Evolutionary conservation across 805 yeast species (phyloP).

Genomic region (Wickerhamomyces tratensis): DNA sequence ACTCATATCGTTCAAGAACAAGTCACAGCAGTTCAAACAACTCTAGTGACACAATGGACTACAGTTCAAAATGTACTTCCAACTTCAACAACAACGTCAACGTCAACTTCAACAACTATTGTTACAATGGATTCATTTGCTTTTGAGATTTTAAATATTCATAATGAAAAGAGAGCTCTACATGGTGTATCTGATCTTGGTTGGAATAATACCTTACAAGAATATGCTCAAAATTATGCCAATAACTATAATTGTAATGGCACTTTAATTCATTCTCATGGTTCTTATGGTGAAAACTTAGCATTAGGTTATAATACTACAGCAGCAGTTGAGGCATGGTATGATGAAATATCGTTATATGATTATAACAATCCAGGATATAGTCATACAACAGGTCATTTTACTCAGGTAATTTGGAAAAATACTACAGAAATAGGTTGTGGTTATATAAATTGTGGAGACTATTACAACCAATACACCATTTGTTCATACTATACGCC

Average conservation of each 20-base stretch:
- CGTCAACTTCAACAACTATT: slow-evolving; percentile 7
- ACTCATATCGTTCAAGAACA: too few species aligned
- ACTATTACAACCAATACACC: slow-evolving; percentile 41
- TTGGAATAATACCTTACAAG: slow-evolving; percentile 47
- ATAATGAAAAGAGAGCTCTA: slow-evolving; percentile 45
- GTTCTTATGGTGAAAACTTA: slow-evolving; percentile 65
- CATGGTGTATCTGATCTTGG: slow-evolving; percentile 41
- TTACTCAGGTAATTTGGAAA: slow-evolving; percentile 76
- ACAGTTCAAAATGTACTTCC: too few species aligned
- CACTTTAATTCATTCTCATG: slow-evolving; percentile 50
- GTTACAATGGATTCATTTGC: not conserved
- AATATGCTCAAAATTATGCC: slow-evolving; percentile 50
- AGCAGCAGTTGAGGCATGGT: slow-evolving; percentile 70
- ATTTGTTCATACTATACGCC: slow-evolving; percentile 62
- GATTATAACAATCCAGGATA: slow-evolving; percentile 39
- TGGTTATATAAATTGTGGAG: slow-evolving; percentile 50
- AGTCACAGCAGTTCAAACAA: too few species aligned
- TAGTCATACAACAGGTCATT: slow-evolving; percentile 54
- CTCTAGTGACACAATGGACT: too few species aligned
- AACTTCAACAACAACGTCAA: slow-evolving; percentile 1
- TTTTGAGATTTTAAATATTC: slow-evolving; percentile 36
- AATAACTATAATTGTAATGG: slow-evolving; percentile 46
- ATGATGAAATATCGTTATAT: slow-evolving; percentile 48
- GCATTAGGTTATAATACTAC: slow-evolving; percentile 59
- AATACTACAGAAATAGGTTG: slow-evolving; percentile 57